Base-by-base conservation (phyloP, 2,329 filamentous ascomycete genomes). In the Trematosphaeria pertusa region DNA sequence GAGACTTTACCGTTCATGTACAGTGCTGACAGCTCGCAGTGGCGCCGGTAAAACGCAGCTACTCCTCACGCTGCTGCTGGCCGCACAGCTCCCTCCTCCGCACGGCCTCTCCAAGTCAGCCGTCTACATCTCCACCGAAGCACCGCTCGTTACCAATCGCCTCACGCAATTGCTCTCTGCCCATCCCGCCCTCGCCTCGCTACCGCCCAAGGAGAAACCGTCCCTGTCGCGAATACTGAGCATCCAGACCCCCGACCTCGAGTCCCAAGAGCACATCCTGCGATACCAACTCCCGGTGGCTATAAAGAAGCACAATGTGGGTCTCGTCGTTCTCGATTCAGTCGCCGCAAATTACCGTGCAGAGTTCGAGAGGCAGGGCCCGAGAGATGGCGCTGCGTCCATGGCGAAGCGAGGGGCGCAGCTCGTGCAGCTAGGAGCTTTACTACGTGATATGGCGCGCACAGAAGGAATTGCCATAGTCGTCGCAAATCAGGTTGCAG, bases 11-110 rank as follows among this genome's bases (percentile, higher is more conserved):
- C 24, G 1, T 26, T 17, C 34, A 28, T 14, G n/a, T n/a, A n/a
- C 24, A 28, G 31, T 11, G 30, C 50, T 59, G 36, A 54, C 44
- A 43, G n/a, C 26, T n/a, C 43, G 2, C 56, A 88, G 86, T 65
- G 94, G 92, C 61, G 89, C 87, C 56, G 94, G 93, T 64, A 99
- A 99, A 80, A 97, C 94, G 1, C 94, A 99, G 71, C 85, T 97
- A 64, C 86, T 97, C 20, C 82, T 97, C 20, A 86, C 87, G 17
- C 81, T 99, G 20, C 85, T 96, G 34, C 85, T 97, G 24, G 82
- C 92, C 22, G 87, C 87, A 12, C 94, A 99, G 71, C 86, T 97
- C 4, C 85, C 89, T 2, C 75, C 84, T 1, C 88, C 90, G 0
- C 78, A 79, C 32, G 91, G 90, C 5, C 80, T 91, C 0, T 82